Percentiles rank a stretch among this genome's conserved stretches.
Evolutionary conservation across 495 filamentous ascomycete species (phyloP).

Genomic region (Cairneyella variabilis): DNA sequence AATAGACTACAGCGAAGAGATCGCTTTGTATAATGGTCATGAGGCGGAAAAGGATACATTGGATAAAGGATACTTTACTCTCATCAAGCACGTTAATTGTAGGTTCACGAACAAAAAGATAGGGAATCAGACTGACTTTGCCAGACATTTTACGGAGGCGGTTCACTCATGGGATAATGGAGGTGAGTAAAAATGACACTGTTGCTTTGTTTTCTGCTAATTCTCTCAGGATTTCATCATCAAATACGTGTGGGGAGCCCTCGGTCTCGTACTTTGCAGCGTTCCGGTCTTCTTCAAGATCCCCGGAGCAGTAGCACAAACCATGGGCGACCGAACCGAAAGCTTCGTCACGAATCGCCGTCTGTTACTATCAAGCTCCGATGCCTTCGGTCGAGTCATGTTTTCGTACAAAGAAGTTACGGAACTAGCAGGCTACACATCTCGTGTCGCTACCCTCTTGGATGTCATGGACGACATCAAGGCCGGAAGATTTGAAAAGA

Average conservation of each 20-base stretch:
- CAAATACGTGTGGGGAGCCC: slow-evolving; percentile 97
- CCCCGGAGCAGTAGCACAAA: slow-evolving; percentile 66
- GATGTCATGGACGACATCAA: slow-evolving; percentile 94
- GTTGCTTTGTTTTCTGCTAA: too few species aligned
- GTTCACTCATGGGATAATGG: slow-evolving; percentile 96
- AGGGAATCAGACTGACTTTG: slow-evolving; percentile 3
- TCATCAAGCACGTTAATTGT: slow-evolving; percentile 97
- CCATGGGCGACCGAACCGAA: slow-evolving; percentile 88
- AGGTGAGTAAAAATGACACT: too few species aligned
- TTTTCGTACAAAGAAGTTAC: slow-evolving; percentile 97
- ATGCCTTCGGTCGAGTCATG: slow-evolving; percentile 96
- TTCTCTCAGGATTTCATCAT: slow-evolving; percentile 74
- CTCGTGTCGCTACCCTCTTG: slow-evolving; percentile 80
- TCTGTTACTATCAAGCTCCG: slow-evolving; percentile 85
- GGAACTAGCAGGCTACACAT: slow-evolving; percentile 93
- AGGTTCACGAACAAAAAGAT: too few species aligned
- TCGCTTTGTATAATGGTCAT: slow-evolving; percentile 89
- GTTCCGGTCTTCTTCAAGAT: slow-evolving; percentile 94
- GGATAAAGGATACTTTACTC: slow-evolving; percentile 96
- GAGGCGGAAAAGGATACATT: slow-evolving; percentile 95
- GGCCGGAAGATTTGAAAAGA: slow-evolving; percentile 88
- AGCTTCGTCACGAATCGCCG: slow-evolving; percentile 93
- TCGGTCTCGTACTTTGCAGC: slow-evolving; percentile 91
- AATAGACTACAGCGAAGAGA: slow-evolving; percentile 93
- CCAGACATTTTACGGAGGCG: slow-evolving; percentile 72